Base-by-base conservation (phyloP, 1,284 basidiomycete genomes). In the Tilletia horrida region DNA sequence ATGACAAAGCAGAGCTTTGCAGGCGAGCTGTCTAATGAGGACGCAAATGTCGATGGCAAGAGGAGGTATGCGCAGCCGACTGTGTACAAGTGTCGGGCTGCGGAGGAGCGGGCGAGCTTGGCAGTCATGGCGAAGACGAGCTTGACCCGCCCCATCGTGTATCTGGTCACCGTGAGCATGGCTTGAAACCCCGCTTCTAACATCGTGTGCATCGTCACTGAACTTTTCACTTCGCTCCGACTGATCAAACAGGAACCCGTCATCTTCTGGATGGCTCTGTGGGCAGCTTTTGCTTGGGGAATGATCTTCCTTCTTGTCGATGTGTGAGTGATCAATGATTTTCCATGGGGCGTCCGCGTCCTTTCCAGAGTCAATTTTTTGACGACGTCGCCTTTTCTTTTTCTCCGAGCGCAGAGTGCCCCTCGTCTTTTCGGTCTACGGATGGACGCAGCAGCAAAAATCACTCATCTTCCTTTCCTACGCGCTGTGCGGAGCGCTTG, bases 241-340 rank as follows among this genome's bases (percentile, higher is more conserved):
- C n/a, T n/a, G n/a, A n/a, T n/a, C n/a, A n/a, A n/a, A 40, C 35
- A 40, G 35, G 85, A 85, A 66, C 84, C 84, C 0, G 84, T 85
- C 70, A 83, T 84, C 1, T 68, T 80, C 2, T 82, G 82, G 9
- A 74, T 85, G 59, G 77, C 81, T 0, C 69, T 82, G 40, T 85
- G 84, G 84, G 83, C 85, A 61, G 84, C 70, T 35, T 70, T 74
- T 40, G 59, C 68, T 25, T 73, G 70, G 71, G 73, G 76, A 0
- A 66, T 69, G 29, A 71, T 79, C 27, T 76, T 76, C 67, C 70
- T 79, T 1, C 67, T 75, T 18, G 66, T 70, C 55, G 55, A 59
- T 16, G 55, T 45, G 43, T 45, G 40, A 42, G 40, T 45, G 18
- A n/a, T n/a, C n/a, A n/a, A n/a, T n/a, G n/a, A n/a, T n/a, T n/a